phyloP scores from a whole-genome alignment of 306 rosid species.

The Adenanthera pavonina region DNA sequence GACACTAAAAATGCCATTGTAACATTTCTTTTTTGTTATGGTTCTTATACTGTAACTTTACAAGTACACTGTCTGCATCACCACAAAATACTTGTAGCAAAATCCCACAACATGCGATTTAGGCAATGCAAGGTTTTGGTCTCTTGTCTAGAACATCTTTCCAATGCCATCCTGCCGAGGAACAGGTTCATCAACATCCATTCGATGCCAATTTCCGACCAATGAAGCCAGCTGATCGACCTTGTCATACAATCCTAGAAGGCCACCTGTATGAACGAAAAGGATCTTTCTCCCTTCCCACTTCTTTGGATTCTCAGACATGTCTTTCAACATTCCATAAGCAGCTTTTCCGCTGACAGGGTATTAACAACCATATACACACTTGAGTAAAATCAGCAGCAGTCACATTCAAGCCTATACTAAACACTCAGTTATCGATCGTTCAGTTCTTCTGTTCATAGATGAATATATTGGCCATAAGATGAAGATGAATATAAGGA shows the following conservation, averaged over 20 bases:
- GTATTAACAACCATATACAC: constrained; percentile 19
- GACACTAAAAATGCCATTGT: too few relatives aligned
- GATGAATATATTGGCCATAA: neutral
- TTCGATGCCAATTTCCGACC: constrained; percentile 74
- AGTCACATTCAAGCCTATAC: neutral
- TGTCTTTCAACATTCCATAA: constrained; percentile 74
- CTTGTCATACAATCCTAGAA: constrained; percentile 89
- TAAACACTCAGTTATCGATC: neutral
- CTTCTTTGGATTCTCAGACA: constrained; percentile 72
- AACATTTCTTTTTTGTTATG: too few relatives aligned
- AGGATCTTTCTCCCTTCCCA: constrained; percentile 98
- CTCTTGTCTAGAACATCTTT: constrained; percentile 69
- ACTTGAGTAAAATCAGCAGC: constrained; percentile 23
- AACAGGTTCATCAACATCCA: constrained; percentile 79
- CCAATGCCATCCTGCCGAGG: constrained; percentile 77
- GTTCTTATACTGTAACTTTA: neutral
- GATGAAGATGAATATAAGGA: neutral
- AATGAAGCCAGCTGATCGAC: constrained; percentile 70
- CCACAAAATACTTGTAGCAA: constrained; percentile 13
- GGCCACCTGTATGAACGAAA: constrained; percentile 93
- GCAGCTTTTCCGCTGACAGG: constrained; percentile 84
- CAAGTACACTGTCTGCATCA: constrained; percentile 13
- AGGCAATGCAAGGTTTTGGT: constrained; percentile 23
- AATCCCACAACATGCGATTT: constrained; percentile 8
- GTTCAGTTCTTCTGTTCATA: neutral